Base-by-base conservation (phyloP, 2,329 filamentous ascomycete genomes). In the Fusarium praegraminearum region DNA sequence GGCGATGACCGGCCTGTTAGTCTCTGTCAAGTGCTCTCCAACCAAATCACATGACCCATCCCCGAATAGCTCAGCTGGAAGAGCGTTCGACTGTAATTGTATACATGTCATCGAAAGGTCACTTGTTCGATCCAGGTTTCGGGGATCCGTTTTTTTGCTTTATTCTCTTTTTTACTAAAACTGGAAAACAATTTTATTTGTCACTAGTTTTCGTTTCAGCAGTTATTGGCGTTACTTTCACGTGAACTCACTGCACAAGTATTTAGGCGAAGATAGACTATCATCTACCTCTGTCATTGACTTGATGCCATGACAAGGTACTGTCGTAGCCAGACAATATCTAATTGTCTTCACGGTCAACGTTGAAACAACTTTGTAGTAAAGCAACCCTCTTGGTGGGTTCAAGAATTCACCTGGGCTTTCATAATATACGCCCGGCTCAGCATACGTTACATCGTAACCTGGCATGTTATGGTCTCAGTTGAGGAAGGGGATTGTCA, bases 51-150 rank as follows among this genome's bases (percentile, higher is more conserved):
- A 58, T 58, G 56, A 58, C 38, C 30, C 20, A 28, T 55, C 56
- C 56, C 56, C 56, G 56, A 58, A 58, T 58, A 58, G 56, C 56
- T 58, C 56, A 58, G 56, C 56, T 58, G 56, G 56, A 58, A 58
- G 56, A 58, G 56, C 56, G 56, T 58, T 58, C 56, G 56, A 49
- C 56, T 58, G 56, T 58, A 58, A 58, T 40, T 58, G 56, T 54
- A 43, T 52, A 54, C 35, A 53, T 58, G 56, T 53, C 56, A 58
- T 49, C 56, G 56, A 58, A 58, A 58, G 56, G 56, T 58, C 56
- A 58, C 56, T 58, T 58, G 56, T 58, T 58, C 56, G 56, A 58
- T 58, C 56, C 56, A 58, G 56, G 56, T 58, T 58, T 58, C 56
- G 56, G 56, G 56, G 56, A 58, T 49, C 12, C 26, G 5, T 22